Base-by-base conservation (phyloP, 345 rosid species). In the Syzygium grande region DNA sequence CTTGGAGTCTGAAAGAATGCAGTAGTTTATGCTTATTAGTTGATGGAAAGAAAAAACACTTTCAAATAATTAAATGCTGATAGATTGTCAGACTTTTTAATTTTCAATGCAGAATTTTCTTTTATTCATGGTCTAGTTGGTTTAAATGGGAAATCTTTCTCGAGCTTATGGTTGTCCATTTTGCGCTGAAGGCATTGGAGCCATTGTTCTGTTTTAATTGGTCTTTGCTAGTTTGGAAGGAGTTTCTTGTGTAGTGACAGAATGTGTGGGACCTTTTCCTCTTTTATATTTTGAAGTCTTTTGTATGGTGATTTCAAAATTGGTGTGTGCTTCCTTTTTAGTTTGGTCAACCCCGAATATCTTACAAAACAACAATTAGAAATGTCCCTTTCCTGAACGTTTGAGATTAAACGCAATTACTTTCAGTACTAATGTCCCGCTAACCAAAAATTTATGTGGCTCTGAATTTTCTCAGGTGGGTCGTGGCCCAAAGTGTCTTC, bases 401-500 rank as follows among this genome's bases (percentile, higher is more conserved):
- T 68, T 68, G 79, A 4, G 21, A 46, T 34, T 17, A 85, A 85
- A 53, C 22, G 3, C 43, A 10, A 30, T 52, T 30, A n/a, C 25
- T 68, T 68, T 34, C 34, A 46, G 65, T 23, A 46, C 25, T 59
- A 23, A 43, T 10, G 46, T 63, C 34, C 14, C 3, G 5, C 87
- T 86, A 86, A 86, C 17, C 27, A 86, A 38, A 68, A 10, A 14
- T 43, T 25, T 23, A 63, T 63, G 80, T 86, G 88, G 51, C 54
- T 86, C 56, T 73, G n/a, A 86, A 61, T 86, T 89, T 41, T 85
- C 79, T 84, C 90, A 93, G 94, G 93, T 93, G 94, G 94, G 91
- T 93, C 38, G 92, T 89, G 30, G 94, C 93, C 0, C 94, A 93
- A 43, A 93, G 94, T 51, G 88, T 93, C 43, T 93, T 93, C 92